A percentile compares a stretch with the other conserved stretches of the same genome.
These are phyloP conservation scores for Zygnema circumcarinatum DNA, from an alignment of 139 green algal species.

Conservation along the genomic window DNA sequence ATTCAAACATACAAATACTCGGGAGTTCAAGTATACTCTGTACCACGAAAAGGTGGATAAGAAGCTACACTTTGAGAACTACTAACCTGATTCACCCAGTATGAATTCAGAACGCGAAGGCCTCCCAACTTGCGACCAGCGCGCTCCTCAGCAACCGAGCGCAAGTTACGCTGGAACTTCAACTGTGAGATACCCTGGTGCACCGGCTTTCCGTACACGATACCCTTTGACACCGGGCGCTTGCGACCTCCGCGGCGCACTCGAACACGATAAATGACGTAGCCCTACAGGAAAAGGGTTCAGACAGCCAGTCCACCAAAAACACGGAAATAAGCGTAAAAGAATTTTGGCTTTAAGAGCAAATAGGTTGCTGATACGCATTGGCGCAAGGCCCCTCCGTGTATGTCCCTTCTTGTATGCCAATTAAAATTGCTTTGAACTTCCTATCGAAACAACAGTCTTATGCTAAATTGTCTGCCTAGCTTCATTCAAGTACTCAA, in stretches of 20 bases:
- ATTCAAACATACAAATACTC: no score
- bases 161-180: conserved; percentile 94
- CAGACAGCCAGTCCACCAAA: conserved; percentile 47
- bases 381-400: no score
- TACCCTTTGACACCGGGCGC: conserved; percentile 90
- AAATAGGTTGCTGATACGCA: no score
- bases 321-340: conserved; percentile 13
- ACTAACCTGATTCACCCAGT: conserved; percentile 97
- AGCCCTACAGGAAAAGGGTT: conserved; percentile 91
- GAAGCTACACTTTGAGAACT: no score
- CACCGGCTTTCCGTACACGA: conserved; percentile 94
- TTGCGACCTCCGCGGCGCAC: conserved; percentile 96
- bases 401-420: no score
- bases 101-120: conserved; percentile 98
- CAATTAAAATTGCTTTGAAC: no score
- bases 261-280: conserved; percentile 94
- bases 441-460: no score
- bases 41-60: no score
- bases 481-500: no score
- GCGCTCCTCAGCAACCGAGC: conserved; percentile 93
- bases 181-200: conserved; percentile 96
- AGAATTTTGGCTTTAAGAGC: no score
- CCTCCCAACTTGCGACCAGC: conserved; percentile 89
- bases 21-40: no score
- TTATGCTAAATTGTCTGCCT: no score